phyloP scores from a whole-genome alignment of 768 basidiomycete genomes.

The Leucosporidium scottii region DNA sequence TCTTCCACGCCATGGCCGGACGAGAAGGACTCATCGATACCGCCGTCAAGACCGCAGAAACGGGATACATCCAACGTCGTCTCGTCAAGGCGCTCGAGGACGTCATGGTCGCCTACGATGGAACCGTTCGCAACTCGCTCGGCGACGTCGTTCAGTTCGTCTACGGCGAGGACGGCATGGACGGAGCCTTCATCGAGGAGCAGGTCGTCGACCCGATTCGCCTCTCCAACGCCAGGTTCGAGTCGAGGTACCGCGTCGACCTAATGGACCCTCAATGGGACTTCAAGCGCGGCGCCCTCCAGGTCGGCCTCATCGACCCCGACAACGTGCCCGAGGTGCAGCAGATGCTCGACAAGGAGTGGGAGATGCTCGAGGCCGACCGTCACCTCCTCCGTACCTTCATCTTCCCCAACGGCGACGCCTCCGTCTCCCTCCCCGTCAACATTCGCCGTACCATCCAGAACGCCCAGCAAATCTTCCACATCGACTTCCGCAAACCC shows the following conservation, averaged over 20 bases:
- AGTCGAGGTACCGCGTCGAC: constrained; percentile 89
- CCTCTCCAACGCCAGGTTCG: constrained; percentile 72
- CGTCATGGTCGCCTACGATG: constrained; percentile 94
- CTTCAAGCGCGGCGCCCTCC: constrained; percentile 69
- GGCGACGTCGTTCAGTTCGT: constrained; percentile 94
- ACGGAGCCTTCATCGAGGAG: constrained; percentile 93
- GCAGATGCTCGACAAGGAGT: constrained; percentile 73
- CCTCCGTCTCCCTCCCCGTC: constrained; percentile 85
- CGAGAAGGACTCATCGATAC: constrained; percentile 99
- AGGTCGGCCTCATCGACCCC: constrained; percentile 66
- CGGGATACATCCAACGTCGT: constrained; percentile 96
- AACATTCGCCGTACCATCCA: constrained; percentile 92
- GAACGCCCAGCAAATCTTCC: constrained; percentile 93
- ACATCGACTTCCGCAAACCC: constrained; percentile 86
- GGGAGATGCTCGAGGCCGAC: constrained; percentile 58
- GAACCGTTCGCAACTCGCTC: constrained; percentile 92
- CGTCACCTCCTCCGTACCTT: constrained; percentile 70
- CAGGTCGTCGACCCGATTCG: constrained; percentile 87
- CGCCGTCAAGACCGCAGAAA: constrained; percentile 98
- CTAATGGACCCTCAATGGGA: constrained; percentile 67
- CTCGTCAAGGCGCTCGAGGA: constrained; percentile 97
- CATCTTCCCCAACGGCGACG: constrained; percentile 66
- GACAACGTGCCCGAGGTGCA: constrained; percentile 78
- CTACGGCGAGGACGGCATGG: constrained; percentile 99
- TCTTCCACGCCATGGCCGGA: constrained; percentile 99